Conservation (phyloP, 1,284 basidiomycete genomes). For the Cryptococcus floricola region DNA sequence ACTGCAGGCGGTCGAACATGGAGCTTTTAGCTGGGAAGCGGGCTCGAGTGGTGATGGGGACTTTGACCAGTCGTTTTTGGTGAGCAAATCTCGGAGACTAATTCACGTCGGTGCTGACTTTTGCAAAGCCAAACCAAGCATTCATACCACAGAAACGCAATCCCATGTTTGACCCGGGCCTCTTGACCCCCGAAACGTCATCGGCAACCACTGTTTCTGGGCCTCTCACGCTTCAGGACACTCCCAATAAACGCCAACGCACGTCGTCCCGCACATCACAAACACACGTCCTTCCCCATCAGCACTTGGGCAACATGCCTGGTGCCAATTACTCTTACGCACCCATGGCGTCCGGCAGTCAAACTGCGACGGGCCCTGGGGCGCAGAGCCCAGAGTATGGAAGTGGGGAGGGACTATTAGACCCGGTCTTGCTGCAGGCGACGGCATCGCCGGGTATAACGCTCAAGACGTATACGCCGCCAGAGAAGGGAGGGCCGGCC, state of each 20-base stretch:
- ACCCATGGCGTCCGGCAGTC: too few relatives aligned
- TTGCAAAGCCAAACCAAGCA: neutral
- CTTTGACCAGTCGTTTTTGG: constrained; percentile 29
- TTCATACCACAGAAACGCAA: constrained; percentile 17
- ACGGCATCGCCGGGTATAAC: too few relatives aligned
- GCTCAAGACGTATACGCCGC: too few relatives aligned
- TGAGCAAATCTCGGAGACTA: constrained; percentile 11
- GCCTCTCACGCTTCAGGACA: constrained; percentile 15
- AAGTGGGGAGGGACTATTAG: too few relatives aligned
- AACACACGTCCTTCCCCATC: too few relatives aligned
- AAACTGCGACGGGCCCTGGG: too few relatives aligned
- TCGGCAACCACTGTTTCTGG: constrained; percentile 4
- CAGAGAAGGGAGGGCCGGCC: too few relatives aligned
- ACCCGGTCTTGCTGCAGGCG: too few relatives aligned
- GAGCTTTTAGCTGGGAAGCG: constrained; percentile 12
- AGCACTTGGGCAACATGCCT: too few relatives aligned
- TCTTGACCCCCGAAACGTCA: constrained; percentile 5
- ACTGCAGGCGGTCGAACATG: constrained; percentile 7
- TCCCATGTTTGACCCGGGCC: constrained; percentile 15
- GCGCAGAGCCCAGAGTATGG: too few relatives aligned
- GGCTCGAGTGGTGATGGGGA: constrained; percentile 18
- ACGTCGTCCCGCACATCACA: neutral
- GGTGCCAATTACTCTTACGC: too few relatives aligned
- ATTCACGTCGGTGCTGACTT: neutral
- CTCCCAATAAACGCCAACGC: constrained; percentile 17